Evolutionary conservation across 768 basidiomycete genomes (phyloP).

Genomic region (Crassisporium funariophilum): DNA sequence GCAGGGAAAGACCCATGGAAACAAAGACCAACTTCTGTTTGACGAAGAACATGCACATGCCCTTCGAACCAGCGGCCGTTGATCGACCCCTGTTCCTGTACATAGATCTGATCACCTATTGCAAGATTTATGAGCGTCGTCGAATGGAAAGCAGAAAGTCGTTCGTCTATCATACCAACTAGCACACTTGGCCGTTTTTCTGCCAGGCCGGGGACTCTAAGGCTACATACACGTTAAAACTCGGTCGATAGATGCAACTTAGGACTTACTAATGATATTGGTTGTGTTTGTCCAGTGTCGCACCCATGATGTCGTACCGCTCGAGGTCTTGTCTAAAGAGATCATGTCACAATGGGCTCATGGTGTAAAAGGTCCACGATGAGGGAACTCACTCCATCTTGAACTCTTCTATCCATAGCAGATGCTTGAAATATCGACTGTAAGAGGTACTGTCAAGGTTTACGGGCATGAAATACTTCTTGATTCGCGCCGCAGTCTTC

Average conservation of each 20-base stretch:
- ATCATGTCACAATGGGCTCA: background rate
- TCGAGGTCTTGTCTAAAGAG: conserved; percentile 44
- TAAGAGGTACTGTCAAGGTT: conserved; percentile 41
- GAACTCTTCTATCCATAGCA: conserved; percentile 59
- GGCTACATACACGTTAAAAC: conserved; percentile 24
- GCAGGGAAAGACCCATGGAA: conserved; percentile 48
- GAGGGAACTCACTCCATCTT: conserved; percentile 40
- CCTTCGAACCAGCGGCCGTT: conserved; percentile 59
- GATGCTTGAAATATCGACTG: conserved; percentile 45
- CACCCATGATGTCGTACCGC: conserved; percentile 36
- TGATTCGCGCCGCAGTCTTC: conserved; percentile 34
- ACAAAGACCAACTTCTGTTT: conserved; percentile 51
- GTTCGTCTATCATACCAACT: too few species aligned
- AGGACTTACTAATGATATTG: conserved; percentile 41
- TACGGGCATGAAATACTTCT: conserved; percentile 41
- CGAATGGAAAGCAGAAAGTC: too few species aligned
- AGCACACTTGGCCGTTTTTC: conserved; percentile 61
- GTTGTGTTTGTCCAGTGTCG: conserved; percentile 30
- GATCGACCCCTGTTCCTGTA: conserved; percentile 41
- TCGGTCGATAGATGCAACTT: background rate
- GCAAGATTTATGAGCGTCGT: too few species aligned
- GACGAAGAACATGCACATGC: conserved; percentile 52
- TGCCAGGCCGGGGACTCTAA: conserved; percentile 47
- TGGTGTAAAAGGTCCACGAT: background rate
- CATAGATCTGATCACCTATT: conserved; percentile 59